Evolutionary conservation across 2,329 filamentous ascomycete genomes (phyloP), one percentile per base, ranked within the genome.

Genomic region (Rhinocladiella similis): DNA sequence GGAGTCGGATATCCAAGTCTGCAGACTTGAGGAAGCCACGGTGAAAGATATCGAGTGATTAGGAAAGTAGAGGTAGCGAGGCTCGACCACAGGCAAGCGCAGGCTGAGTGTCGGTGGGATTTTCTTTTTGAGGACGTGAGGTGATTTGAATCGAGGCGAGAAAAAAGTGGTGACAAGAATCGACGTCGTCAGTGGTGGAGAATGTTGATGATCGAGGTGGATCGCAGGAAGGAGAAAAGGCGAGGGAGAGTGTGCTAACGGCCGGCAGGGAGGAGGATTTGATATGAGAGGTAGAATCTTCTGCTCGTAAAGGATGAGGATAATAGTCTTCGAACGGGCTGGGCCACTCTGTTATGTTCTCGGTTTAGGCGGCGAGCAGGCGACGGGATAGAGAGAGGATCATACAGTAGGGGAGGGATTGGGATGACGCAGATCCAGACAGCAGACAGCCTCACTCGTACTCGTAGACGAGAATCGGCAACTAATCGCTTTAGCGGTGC

Each of bases 11-110:
- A 51, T 45, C 61, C 61, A 60, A 54, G 61, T 49, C 50, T 55
- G 56, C 25, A 61, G 53, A 57, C 59, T 61, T 57, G 61, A 51
- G 55, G 61, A 57, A 59, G 61, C 61, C 61, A 63, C 61, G 61
- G 61, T 63, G 61, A 61, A 60, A 20, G 55, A 51, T 47, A 36
- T 52, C 9, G 18, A 22, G 6, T n/a, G 36, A 42, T 5, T 12
- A 14, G 18, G 36, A 20, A 6, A 29, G 27, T n/a, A n/a, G 42
- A 38, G 18, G 41, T 29, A 27, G 3, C n/a, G 46, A 25, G 25
- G n/a, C 22, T 46, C 22, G n/a, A 25, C 43, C 12, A 16, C 43
- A 18, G n/a, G 22, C 43, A 25, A 16, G n/a, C 20, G 20, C 14
- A 46, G 42, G 22, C 20, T 46, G 43, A 42, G 49, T 53, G 43